phyloP scores from a whole-genome alignment of 164 flowering plant genomes.

The Platanus orientalis region DNA sequence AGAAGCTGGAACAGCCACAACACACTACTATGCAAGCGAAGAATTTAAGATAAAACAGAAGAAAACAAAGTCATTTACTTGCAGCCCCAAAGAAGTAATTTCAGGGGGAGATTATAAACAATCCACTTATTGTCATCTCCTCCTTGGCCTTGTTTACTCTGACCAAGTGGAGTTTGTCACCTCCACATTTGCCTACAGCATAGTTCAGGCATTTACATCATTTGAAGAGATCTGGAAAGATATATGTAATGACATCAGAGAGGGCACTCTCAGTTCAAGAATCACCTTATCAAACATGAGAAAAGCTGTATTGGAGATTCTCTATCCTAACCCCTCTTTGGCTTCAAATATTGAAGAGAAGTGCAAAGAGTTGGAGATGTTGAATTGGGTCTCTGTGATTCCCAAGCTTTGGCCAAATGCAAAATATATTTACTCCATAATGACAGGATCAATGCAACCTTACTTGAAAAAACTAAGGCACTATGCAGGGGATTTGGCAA shows the following conservation, averaged over 20 bases:
- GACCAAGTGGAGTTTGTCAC: conserved; percentile 66
- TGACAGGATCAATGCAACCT: conserved; percentile 88
- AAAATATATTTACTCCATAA: conserved; percentile 72
- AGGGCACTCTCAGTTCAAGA: conserved; percentile 50
- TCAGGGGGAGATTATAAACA: conserved; percentile 65
- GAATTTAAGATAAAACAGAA: conserved; percentile 74
- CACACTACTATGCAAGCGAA: conserved; percentile 67
- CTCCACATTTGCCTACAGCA: conserved; percentile 75
- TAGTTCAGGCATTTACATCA: conserved; percentile 60
- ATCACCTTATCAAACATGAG: conserved; percentile 42
- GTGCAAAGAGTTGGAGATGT: conserved; percentile 38
- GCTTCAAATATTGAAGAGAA: conserved; percentile 36
- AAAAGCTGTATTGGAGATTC: conserved; percentile 38
- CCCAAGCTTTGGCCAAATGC: conserved; percentile 77
- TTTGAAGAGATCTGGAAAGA: conserved; percentile 72
- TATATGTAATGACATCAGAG: conserved; percentile 51
- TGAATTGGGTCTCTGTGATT: conserved; percentile 53
- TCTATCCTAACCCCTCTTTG: conserved; percentile 45
- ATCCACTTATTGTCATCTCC: conserved; percentile 82
- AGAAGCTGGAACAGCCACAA: conserved; percentile 77
- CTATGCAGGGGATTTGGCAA: conserved; percentile 60
- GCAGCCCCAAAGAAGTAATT: conserved; percentile 85
- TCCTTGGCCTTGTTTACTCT: conserved; percentile 57
- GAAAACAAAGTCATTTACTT: conserved; percentile 60
- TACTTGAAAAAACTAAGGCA: conserved; percentile 70